A percentile compares a stretch with the other conserved stretches of the same genome.
These are phyloP conservation scores for Begonia masoniana DNA, from an alignment of 306 rosid species.

Conservation along the genomic window DNA sequence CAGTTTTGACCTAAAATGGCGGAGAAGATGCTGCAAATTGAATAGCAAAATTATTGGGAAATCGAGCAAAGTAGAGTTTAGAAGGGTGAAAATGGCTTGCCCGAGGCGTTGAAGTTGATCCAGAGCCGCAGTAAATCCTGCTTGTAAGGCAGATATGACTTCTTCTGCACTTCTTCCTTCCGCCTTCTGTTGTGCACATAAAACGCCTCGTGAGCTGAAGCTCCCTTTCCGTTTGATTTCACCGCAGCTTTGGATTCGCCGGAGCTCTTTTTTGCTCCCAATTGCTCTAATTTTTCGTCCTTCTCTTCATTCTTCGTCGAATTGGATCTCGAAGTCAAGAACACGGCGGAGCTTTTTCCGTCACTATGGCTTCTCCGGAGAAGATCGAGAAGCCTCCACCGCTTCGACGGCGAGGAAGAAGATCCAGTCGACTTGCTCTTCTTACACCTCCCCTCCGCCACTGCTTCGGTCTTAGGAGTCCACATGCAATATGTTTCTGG, in stretches of 20 bases:
- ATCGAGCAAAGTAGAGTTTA: too few relatives aligned
- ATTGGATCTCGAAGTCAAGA: constrained; percentile 9
- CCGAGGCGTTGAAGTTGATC: constrained; percentile 25
- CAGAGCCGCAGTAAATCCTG: constrained; percentile 49
- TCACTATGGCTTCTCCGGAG: constrained; percentile 67
- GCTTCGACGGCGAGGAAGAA: constrained; percentile 25
- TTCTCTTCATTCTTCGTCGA: constrained; percentile 17
- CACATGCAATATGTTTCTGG: constrained; percentile 61
- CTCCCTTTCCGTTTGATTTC: not conserved
- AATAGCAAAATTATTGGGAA: too few relatives aligned
- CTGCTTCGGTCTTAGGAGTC: constrained; percentile 36
- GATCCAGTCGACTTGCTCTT: constrained; percentile 83
- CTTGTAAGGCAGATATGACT: constrained; percentile 63
- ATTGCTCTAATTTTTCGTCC: not conserved
- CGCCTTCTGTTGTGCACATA: constrained; percentile 33
- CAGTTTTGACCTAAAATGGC: too few relatives aligned
- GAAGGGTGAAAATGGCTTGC: constrained; percentile 6
- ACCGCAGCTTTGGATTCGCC: not conserved
- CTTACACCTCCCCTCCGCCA: constrained; percentile 29
- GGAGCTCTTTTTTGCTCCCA: not conserved
- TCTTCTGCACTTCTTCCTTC: constrained; percentile 32
- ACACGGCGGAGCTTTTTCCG: constrained; percentile 38
- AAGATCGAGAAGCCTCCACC: constrained; percentile 59
- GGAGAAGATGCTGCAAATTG: too few relatives aligned
- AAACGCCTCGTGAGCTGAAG: constrained; percentile 49